Evolutionary conservation across 2,329 filamentous ascomycete species (phyloP), one percentile per base, ranked within the genome.

Genomic region (Fusarium austroafricanum): DNA sequence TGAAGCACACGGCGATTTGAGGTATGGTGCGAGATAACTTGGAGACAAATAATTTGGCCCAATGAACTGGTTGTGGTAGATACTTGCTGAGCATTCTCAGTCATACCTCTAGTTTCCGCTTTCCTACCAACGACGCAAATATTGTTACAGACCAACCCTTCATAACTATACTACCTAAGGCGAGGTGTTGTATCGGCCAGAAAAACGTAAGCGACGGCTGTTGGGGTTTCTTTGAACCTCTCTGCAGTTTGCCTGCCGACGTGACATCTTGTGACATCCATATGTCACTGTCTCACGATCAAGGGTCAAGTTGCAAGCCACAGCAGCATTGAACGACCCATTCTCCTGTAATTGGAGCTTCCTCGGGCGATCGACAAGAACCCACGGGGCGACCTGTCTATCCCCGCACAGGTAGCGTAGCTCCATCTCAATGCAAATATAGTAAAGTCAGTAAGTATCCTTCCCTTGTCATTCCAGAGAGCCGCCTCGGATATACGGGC

Each of bases 261-360:
- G 61, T 51, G 57, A 28, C 33, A 56, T 62, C 55, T 45, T 12
- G 57, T 28, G 50, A 50, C 46, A 44, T 39, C 14, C 14, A 43
- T 20, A 58, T 58, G 53, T 52, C 40, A 52, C 28, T 37, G 50
- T 51, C 44, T 57, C 45, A 33, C 39, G 21, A 37, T 43, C 44
- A 56, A 63, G 44, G 20, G 49, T 23, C 17, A 39, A 37, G 40
- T 35, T 31, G 18, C 26, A 47, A 65, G 52, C 61, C 53, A 58
- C 42, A 39, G 29, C 20, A 64, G 59, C 52, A 44, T 40, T 33
- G 21, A 58, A 55, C 23, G 10, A n/a, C 26, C 39, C 33, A 39
- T 63, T 29, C 26, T 29, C 29, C 8, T 18, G 33, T 18, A 23
- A 29, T n/a, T 44, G n/a, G 6, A 45, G 21, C 18, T 8, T 45